Evolutionary conservation across 177 flowering plant genomes (phyloP).

Genomic region (Tripterygium wilfordii): DNA sequence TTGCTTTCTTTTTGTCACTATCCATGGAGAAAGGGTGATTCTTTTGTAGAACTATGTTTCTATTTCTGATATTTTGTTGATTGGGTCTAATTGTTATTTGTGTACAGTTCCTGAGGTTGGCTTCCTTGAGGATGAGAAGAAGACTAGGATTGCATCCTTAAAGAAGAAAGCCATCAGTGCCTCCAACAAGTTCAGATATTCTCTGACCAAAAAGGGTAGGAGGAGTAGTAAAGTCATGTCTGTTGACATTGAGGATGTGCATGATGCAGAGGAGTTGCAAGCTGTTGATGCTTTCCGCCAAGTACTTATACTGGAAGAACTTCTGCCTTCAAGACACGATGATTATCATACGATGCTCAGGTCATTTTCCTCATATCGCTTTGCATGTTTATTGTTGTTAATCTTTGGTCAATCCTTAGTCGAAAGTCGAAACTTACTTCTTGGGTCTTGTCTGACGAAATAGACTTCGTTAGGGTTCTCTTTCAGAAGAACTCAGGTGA

Average conservation of each 20-base stretch:
- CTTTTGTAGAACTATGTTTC: not conserved
- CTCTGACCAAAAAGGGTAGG: constrained; percentile 31
- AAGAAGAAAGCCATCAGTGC: constrained; percentile 35
- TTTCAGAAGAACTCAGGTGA: too few relatives aligned
- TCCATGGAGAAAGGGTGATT: not conserved
- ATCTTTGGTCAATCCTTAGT: too few relatives aligned
- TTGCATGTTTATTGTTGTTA: too few relatives aligned
- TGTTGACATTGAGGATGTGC: constrained; percentile 35
- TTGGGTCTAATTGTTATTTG: not conserved
- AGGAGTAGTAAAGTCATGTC: constrained; percentile 44
- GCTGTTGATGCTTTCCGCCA: constrained; percentile 47
- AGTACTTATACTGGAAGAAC: constrained; percentile 36
- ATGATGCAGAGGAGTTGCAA: constrained; percentile 36
- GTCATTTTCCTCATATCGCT: too few relatives aligned
- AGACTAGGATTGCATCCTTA: constrained; percentile 25
- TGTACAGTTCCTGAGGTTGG: constrained; percentile 22
- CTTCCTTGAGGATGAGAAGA: constrained; percentile 24
- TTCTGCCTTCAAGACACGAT: constrained; percentile 40
- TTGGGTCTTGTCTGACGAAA: too few relatives aligned
- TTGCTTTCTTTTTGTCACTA: too few relatives aligned
- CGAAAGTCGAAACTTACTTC: too few relatives aligned
- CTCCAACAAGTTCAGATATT: constrained; percentile 33
- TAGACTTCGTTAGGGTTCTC: too few relatives aligned
- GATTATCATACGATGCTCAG: constrained; percentile 51
- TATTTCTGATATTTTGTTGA: not conserved